A percentile compares a stretch with the other conserved stretches of the same genome.
These are phyloP conservation scores for Serpula lacrymans DNA, from an alignment of 768 basidiomycete genomes.

Conservation along the genomic window DNA sequence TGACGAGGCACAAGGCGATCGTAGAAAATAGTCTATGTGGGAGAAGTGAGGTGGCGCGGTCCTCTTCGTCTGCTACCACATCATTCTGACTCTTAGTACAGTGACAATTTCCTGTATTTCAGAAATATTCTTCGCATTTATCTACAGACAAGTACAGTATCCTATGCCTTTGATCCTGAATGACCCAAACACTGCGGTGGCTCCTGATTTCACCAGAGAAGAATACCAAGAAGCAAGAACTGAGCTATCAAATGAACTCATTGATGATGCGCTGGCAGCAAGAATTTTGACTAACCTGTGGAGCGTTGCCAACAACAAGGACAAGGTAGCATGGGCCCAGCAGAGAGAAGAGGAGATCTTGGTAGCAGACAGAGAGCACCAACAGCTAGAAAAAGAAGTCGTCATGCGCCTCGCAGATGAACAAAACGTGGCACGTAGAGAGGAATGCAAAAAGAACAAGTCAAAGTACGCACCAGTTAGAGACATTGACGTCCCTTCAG, in stretches of 20 bases:
- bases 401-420: neutral
- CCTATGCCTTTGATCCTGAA: neutral
- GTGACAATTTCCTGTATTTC: neutral
- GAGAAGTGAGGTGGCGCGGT: constrained; percentile 1
- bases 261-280: neutral
- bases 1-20: constrained; percentile 2
- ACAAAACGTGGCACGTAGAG: neutral
- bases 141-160: neutral
- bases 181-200: neutral
- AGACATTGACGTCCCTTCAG: neutral
- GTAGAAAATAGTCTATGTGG: constrained; percentile 2
- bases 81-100: neutral
- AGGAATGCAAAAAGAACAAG: constrained; percentile 3
- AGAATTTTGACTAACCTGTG: neutral
- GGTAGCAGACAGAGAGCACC: neutral
- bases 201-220: neutral
- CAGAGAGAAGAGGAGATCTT: neutral
- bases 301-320: neutral
- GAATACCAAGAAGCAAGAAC: neutral
- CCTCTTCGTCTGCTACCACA: neutral
- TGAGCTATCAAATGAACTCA: neutral
- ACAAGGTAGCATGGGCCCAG: neutral
- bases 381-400: neutral
- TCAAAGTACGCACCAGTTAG: neutral
- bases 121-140: neutral